Base-by-base conservation (phyloP, 257 asterid genomes). In the Solanum rostratum region DNA sequence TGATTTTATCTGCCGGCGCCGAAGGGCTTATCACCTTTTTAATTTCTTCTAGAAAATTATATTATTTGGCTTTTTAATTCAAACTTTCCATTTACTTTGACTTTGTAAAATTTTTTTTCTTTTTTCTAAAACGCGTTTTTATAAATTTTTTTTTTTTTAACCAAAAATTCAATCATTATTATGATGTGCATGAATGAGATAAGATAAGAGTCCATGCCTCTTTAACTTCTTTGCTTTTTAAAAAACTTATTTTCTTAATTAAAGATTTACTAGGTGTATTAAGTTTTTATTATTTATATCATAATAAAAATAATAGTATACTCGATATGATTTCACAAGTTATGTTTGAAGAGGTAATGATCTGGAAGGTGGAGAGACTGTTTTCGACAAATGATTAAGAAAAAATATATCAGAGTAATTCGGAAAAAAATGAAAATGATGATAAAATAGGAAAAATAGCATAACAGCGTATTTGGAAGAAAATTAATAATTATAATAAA, bases 81-180 rank as follows among this genome's bases (percentile, higher is more conserved):
- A n/a, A 74, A 45, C 22, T 74, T 46, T 46, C 37, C 43, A 74
- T 24, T 76, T 50, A 14, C 49, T 76, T 49, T 74, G 81, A 49
- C 81, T 76, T 76, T 49, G 13, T 27, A 76, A 76, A 8, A 45
- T 13, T 14, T 6, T 6, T 1, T 22, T 22, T 63, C 13, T 63
- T 3, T 46, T 74, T 76, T 46, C 41, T 24, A 76, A 68, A 76
- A 49, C 81, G 81, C 81, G 81, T 49, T 76, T 73, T 24, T 46
- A 74, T 76, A 76, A 24, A 14, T 9, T 46, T 76, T 74, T 46
- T 33, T n/a, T 30, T 30, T 33, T 33, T 33, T 3, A 3, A 46
- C 43, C 15, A 49, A 76, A 74, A 76, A 46, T 43, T 49, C 81
- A 76, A 76, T 76, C 16, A 14, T 14, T 76, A 76, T 50, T 46